phyloP scores from a whole-genome alignment of 495 filamentous ascomycete species.

The Aspergillus sparsus region DNA sequence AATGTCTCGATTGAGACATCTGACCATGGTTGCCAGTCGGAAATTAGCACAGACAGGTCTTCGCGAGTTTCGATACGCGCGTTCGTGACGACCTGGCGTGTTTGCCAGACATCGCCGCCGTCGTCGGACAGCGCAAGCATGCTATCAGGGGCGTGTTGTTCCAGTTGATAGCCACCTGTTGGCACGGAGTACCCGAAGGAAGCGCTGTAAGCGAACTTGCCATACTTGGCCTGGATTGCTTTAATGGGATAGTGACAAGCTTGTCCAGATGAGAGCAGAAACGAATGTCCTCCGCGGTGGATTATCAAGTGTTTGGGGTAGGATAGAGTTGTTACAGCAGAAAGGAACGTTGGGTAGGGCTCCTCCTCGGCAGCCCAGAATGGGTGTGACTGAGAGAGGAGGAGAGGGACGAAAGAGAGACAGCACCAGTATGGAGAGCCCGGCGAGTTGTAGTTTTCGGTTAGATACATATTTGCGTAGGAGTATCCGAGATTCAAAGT shows the following conservation, averaged over 20 bases:
- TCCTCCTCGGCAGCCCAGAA: slow-evolving; percentile 72
- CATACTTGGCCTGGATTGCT: slow-evolving; percentile 80
- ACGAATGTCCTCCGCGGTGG: slow-evolving; percentile 64
- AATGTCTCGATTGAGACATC: slow-evolving; percentile 66
- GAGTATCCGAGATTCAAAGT: slow-evolving; percentile 76
- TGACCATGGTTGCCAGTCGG: slow-evolving; percentile 64
- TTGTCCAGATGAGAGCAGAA: slow-evolving; percentile 73
- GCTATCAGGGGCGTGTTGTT: slow-evolving; percentile 72
- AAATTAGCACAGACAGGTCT: slow-evolving; percentile 58
- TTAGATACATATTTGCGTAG: slow-evolving; percentile 76
- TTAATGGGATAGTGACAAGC: slow-evolving; percentile 78
- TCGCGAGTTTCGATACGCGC: slow-evolving; percentile 55
- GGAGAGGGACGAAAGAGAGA: slow-evolving; percentile 72
- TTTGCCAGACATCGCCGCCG: slow-evolving; percentile 77
- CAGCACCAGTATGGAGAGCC: slow-evolving; percentile 75
- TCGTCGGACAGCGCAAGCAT: slow-evolving; percentile 77
- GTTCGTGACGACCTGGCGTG: slow-evolving; percentile 60
- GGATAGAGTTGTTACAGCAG: slow-evolving; percentile 54
- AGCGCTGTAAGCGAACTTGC: slow-evolving; percentile 73
- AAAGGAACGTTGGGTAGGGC: slow-evolving; percentile 57
- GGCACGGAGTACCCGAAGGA: slow-evolving; percentile 76
- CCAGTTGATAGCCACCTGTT: slow-evolving; percentile 71
- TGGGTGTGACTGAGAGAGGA: slow-evolving; percentile 64
- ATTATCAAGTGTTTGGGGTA: slow-evolving; percentile 69
- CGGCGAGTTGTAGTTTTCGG: slow-evolving; percentile 81